These are phyloP conservation scores for Candida wancherniae DNA, from an alignment of 805 yeast genomes.

Conservation along the genomic window DNA sequence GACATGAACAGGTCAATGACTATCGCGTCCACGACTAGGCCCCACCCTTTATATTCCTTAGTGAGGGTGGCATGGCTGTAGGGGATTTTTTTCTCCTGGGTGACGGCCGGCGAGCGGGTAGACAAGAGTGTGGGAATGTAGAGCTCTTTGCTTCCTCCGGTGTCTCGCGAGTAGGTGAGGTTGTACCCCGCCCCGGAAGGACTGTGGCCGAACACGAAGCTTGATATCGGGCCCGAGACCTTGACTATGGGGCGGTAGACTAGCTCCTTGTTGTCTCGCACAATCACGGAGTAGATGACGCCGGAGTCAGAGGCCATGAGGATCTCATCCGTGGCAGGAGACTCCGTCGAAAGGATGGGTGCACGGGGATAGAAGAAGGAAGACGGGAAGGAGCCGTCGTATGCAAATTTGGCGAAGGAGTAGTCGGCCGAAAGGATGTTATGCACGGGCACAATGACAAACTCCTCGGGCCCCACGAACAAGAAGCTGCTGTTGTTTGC, in stretches of 20 bases:
- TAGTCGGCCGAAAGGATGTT: slow-evolving; percentile 46
- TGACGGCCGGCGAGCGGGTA: not conserved
- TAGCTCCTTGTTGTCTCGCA: slow-evolving; percentile 17
- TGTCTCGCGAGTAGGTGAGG: slow-evolving; percentile 38
- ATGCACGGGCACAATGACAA: slow-evolving; percentile 37
- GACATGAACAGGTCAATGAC: slow-evolving; percentile 25
- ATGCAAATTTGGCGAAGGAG: slow-evolving; percentile 22
- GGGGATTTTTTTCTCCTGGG: slow-evolving; percentile 8
- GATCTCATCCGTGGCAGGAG: slow-evolving; percentile 21
- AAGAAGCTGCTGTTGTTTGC: slow-evolving; percentile 33
- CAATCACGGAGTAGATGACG: slow-evolving; percentile 24
- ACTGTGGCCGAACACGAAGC: slow-evolving; percentile 16
- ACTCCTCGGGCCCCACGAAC: slow-evolving; percentile 29
- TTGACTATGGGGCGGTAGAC: slow-evolving; percentile 27
- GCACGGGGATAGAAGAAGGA: slow-evolving; percentile 27
- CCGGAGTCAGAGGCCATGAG: slow-evolving; percentile 34
- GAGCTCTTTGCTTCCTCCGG: slow-evolving; percentile 35
- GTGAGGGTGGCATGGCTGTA: slow-evolving; percentile 23
- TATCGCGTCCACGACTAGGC: slow-evolving; percentile 41
- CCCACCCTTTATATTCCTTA: slow-evolving; percentile 41
- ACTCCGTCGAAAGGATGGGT: slow-evolving; percentile 8
- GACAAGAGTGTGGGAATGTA: slow-evolving; percentile 14
- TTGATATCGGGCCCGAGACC: slow-evolving; percentile 33
- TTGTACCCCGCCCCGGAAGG: slow-evolving; percentile 14
- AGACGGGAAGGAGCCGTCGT: slow-evolving; percentile 38